Percentiles rank a stretch among this genome's conserved stretches.
Evolutionary conservation across 768 basidiomycete species (phyloP).

Genomic region (Pulveroboletus sp.): DNA sequence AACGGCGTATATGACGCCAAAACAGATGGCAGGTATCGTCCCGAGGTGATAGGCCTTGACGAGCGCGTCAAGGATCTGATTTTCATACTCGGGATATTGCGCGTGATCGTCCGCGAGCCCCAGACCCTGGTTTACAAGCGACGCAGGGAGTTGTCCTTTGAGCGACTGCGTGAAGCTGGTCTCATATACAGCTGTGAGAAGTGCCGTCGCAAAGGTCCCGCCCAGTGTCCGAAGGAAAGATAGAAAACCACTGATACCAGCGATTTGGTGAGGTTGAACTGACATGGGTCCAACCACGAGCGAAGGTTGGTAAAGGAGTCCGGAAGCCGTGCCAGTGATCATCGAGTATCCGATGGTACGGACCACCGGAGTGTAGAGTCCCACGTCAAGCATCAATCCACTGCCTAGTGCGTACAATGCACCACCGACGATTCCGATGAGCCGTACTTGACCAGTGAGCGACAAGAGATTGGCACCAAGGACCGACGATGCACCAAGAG

Average conservation of each 20-base stretch:
- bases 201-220: conserved; percentile 35
- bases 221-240: conserved; percentile 34
- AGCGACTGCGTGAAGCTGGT: conserved; percentile 31
- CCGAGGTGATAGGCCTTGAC: conserved; percentile 34
- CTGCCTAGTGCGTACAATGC: conserved; percentile 33
- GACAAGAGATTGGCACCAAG: conserved; percentile 34
- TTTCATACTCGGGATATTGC: conserved; percentile 32
- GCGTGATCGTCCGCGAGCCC: conserved; percentile 30
- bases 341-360: conserved; percentile 31
- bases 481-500: conserved; percentile 33
- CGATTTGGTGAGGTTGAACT: conserved; percentile 31
- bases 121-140: conserved; percentile 30
- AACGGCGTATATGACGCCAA: conserved; percentile 30
- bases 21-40: conserved; percentile 32
- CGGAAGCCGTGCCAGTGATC: conserved; percentile 30
- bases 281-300: conserved; percentile 36
- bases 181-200: conserved; percentile 33
- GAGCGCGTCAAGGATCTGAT: conserved; percentile 30
- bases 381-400: conserved; percentile 32
- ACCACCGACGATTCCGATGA: conserved; percentile 30
- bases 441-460: conserved; percentile 30
- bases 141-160: conserved; percentile 24
- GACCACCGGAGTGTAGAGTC: conserved; percentile 25
- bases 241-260: conserved; percentile 35
- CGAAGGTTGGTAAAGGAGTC: conserved; percentile 33